Evolutionary conservation across 108 stramenopile genomes (phyloP).

Genomic region (Pinguiococcus pyrenoidosus): DNA sequence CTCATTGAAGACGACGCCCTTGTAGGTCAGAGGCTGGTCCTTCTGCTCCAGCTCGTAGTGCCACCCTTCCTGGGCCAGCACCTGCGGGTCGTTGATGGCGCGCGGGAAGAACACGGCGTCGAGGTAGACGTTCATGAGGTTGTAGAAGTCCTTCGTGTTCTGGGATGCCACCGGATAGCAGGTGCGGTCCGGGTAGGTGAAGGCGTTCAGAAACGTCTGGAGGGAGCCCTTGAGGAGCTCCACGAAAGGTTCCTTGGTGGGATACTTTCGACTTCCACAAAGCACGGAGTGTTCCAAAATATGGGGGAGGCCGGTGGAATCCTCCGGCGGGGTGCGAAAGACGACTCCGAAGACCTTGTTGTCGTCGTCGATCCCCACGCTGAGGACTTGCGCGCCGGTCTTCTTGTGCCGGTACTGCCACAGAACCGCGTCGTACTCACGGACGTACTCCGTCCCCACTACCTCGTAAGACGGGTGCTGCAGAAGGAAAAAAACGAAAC

Average conservation of each 20-base stretch:
- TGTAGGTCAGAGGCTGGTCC: constrained; percentile 71
- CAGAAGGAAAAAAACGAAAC: no score
- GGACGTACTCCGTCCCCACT: constrained; percentile 15
- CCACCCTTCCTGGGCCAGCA: constrained; percentile 94
- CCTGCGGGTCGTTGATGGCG: constrained; percentile 69
- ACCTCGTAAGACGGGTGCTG: constrained; percentile 25
- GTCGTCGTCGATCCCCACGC: constrained; percentile 76
- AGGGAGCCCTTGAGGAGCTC: constrained; percentile 81
- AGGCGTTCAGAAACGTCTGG: constrained; percentile 97
- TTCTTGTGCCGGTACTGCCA: constrained; percentile 72
- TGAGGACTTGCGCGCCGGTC: constrained; percentile 72
- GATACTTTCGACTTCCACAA: constrained; percentile 87
- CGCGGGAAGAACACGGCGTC: constrained; percentile 92
- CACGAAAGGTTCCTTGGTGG: constrained; percentile 94
- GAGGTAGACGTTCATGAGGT: constrained; percentile 92
- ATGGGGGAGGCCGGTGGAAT: constrained; percentile 93
- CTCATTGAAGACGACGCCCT: constrained; percentile 98
- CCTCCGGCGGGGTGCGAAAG: constrained; percentile 87
- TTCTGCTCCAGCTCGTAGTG: constrained; percentile 83
- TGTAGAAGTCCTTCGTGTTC: constrained; percentile 95
- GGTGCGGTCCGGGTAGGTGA: constrained; percentile 95
- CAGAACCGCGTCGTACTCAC: constrained; percentile 22
- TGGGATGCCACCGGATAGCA: constrained; percentile 95
- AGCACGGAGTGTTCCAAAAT: constrained; percentile 97
- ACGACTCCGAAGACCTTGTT: constrained; percentile 97